phyloP scores from a whole-genome alignment of 805 yeast genomes.

The Cyberlindnera sargentensis region DNA sequence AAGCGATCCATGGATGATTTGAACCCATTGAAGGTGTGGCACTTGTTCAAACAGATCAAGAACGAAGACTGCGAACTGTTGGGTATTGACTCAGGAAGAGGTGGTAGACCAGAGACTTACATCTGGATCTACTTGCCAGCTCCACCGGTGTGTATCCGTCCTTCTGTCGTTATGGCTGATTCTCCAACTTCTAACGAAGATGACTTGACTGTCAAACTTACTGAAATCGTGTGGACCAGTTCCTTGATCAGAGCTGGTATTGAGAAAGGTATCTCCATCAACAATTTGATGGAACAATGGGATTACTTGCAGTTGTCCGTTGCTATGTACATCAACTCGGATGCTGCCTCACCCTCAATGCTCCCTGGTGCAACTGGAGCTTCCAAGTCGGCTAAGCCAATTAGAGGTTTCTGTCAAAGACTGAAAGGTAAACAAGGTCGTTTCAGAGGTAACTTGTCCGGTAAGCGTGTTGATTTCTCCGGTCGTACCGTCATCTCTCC shows the following conservation, averaged over 20 bases:
- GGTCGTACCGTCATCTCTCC: slow-evolving; percentile 98
- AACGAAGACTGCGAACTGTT: slow-evolving; percentile 88
- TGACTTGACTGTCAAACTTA: slow-evolving; percentile 89
- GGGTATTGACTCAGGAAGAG: slow-evolving; percentile 81
- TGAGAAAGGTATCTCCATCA: slow-evolving; percentile 89
- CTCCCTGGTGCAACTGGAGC: slow-evolving; percentile 60
- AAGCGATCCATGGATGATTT: slow-evolving; percentile 88
- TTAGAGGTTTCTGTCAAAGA: slow-evolving; percentile 94
- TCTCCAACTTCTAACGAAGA: slow-evolving; percentile 91
- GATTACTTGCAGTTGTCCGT: slow-evolving; percentile 91
- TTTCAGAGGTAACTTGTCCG: slow-evolving; percentile 95
- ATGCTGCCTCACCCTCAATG: slow-evolving; percentile 77
- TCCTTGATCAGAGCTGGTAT: slow-evolving; percentile 90
- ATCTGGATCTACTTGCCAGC: slow-evolving; percentile 97
- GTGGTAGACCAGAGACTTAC: slow-evolving; percentile 94
- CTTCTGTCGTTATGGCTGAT: slow-evolving; percentile 91
- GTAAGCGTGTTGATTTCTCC: slow-evolving; percentile 97
- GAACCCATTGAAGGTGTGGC: slow-evolving; percentile 84
- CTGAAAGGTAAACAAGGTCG: slow-evolving; percentile 98
- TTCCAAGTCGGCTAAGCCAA: slow-evolving; percentile 55
- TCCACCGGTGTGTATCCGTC: slow-evolving; percentile 98
- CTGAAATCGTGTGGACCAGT: slow-evolving; percentile 97
- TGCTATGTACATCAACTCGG: slow-evolving; percentile 96
- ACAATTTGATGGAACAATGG: slow-evolving; percentile 98
- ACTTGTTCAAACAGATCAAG: slow-evolving; percentile 75